phyloP scores from a whole-genome alignment of 192 early-diverging fungal species.

The Coemansia sp. region DNA sequence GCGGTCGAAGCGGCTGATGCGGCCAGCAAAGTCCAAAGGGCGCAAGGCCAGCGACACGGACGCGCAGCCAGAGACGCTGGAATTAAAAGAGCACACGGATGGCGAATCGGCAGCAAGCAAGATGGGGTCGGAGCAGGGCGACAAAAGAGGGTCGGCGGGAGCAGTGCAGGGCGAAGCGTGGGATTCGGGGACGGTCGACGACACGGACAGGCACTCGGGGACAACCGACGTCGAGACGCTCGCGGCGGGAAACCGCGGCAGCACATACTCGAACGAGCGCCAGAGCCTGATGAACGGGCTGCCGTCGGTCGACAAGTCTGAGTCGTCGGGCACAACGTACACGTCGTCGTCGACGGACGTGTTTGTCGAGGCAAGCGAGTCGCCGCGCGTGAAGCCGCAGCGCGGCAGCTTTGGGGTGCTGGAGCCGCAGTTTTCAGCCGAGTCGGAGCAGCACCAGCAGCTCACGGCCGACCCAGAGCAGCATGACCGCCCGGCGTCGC shows the following conservation, averaged over 20 bases:
- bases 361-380: conserved; percentile 37
- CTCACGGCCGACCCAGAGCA: too few relatives aligned
- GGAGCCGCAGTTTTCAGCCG: too few relatives aligned
- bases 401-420: too few relatives aligned
- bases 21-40: conserved; percentile 19
- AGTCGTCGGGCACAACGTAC: background rate
- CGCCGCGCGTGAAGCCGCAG: background rate
- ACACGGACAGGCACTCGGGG: conserved; percentile 4
- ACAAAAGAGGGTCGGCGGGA: too few relatives aligned
- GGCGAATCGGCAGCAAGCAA: conserved; percentile 1
- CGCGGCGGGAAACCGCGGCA: background rate
- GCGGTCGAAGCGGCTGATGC: conserved; percentile 50
- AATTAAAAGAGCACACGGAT: background rate
- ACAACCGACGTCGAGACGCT: background rate
- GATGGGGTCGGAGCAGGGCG: too few relatives aligned
- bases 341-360: conserved; percentile 7
- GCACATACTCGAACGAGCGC: conserved; percentile 8
- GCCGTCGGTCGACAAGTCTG: conserved; percentile 8
- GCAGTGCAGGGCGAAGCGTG: too few relatives aligned
- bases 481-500: too few relatives aligned
- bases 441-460: too few relatives aligned
- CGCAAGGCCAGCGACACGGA: conserved; percentile 1
- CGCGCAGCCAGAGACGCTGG: background rate
- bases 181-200: background rate
- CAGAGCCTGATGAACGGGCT: background rate